A percentile compares a stretch with the other conserved stretches of the same genome.
Conservation (phyloP, 2,329 filamentous ascomycete genomes). For the Leptosphaerulina australis region DNA sequence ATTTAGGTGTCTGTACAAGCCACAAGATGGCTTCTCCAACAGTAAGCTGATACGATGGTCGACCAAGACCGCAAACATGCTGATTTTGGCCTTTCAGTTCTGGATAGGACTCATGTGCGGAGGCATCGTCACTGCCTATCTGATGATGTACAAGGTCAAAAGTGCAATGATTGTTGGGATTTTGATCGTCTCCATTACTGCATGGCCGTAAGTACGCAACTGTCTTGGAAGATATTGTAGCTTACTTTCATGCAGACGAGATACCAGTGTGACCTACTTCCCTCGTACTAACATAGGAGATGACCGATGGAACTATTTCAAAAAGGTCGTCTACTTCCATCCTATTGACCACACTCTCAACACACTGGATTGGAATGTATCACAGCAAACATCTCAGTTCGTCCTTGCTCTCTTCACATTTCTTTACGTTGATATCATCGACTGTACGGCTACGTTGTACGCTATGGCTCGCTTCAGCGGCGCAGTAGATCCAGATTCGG, state of each 20-base stretch:
- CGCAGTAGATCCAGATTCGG: slow-evolving; percentile 77
- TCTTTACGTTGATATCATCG: slow-evolving; percentile 89
- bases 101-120: slow-evolving; percentile 90
- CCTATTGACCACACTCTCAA: slow-evolving; percentile 71
- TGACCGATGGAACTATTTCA: slow-evolving; percentile 80
- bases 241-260: slow-evolving; percentile 53
- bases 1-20: slow-evolving; percentile 65
- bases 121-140: slow-evolving; percentile 76
- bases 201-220: slow-evolving; percentile 67
- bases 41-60: slow-evolving; percentile 30
- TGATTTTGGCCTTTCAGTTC: slow-evolving; percentile 54
- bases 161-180: slow-evolving; percentile 85
- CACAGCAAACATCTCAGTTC: slow-evolving; percentile 72
- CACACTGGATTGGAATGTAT: slow-evolving; percentile 75
- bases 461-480: slow-evolving; percentile 86
- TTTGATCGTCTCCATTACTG: slow-evolving; percentile 81
- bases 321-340: slow-evolving; percentile 81
- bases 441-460: slow-evolving; percentile 85
- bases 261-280: slow-evolving; percentile 78
- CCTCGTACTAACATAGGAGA: slow-evolving; percentile 72
- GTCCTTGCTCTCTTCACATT: slow-evolving; percentile 85
- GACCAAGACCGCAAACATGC: slow-evolving; percentile 7
- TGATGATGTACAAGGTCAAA: slow-evolving; percentile 86
- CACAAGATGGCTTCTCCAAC: slow-evolving; percentile 82
- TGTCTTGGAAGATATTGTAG: not conserved